A percentile compares a stretch with the other conserved stretches of the same genome.
These are phyloP conservation scores for Elsinoe perseae DNA, from an alignment of 2,329 filamentous ascomycete genomes.

Conservation along the genomic window DNA sequence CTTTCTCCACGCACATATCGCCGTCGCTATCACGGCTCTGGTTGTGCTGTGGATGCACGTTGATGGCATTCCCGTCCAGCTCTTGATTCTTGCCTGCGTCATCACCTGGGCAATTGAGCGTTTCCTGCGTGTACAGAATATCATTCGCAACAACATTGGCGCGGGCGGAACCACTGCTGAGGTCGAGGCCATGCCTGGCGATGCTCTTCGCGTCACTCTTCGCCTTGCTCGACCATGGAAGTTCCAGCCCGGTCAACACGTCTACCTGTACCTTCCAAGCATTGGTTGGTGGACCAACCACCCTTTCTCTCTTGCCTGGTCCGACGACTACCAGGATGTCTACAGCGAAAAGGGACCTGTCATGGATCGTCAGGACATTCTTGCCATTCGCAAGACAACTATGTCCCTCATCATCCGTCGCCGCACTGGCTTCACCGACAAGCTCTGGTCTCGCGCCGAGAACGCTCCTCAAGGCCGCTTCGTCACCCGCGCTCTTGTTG, in stretches of 20 bases:
- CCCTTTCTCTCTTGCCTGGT: constrained; percentile 73
- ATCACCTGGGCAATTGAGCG: constrained; percentile 64
- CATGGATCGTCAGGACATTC: constrained; percentile 45
- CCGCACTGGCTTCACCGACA: constrained; percentile 79
- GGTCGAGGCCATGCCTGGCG: constrained; percentile 67
- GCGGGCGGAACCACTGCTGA: constrained; percentile 58
- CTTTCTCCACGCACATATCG: constrained; percentile 66
- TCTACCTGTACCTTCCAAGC: constrained; percentile 69
- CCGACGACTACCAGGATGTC: constrained; percentile 50
- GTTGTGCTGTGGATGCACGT: constrained; percentile 61
- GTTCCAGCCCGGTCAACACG: constrained; percentile 67
- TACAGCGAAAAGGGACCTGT: constrained; percentile 39
- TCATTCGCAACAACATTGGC: constrained; percentile 61
- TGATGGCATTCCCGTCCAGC: constrained; percentile 49
- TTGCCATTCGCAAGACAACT: constrained; percentile 42
- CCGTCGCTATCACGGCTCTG: constrained; percentile 52
- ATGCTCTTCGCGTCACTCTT: constrained; percentile 65
- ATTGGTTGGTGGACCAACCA: constrained; percentile 68
- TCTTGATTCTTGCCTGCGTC: constrained; percentile 53
- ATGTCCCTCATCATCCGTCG: constrained; percentile 82
- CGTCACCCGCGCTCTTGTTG: constrained; percentile 64
- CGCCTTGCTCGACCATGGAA: constrained; percentile 69
- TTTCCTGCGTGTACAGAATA: constrained; percentile 48
- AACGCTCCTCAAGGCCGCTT: constrained; percentile 47
- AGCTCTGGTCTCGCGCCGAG: constrained; percentile 64